phyloP scores from a whole-genome alignment of 2,329 filamentous ascomycete genomes.

The Zarea fungicola region DNA sequence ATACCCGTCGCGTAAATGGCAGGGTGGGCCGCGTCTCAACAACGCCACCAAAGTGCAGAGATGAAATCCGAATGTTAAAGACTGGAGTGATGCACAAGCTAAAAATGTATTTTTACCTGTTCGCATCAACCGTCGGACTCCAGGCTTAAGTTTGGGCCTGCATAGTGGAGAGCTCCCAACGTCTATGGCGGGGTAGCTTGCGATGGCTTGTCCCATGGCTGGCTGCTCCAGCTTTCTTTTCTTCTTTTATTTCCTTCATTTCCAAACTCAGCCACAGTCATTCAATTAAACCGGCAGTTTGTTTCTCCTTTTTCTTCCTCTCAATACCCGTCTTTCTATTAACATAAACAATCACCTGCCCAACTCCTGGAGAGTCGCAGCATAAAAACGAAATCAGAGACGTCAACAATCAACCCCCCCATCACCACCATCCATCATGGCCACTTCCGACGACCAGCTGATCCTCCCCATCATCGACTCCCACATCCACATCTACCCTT shows the following conservation, averaged over 20 bases:
- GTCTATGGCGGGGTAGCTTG: slow-evolving; percentile 11
- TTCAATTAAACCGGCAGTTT: not conserved
- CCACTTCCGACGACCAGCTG: slow-evolving; percentile 17
- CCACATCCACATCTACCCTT: slow-evolving; percentile 84
- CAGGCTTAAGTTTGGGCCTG: not conserved
- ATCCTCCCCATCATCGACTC: slow-evolving; percentile 70
- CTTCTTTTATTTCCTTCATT: not conserved
- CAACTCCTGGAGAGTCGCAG: not conserved
- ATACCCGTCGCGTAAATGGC: slow-evolving; percentile 1
- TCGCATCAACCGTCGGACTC: not conserved
- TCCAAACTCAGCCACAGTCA: not conserved
- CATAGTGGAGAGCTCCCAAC: slow-evolving; percentile 7
- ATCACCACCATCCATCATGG: not conserved
- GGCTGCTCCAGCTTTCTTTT: not conserved
- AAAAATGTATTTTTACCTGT: too few relatives aligned
- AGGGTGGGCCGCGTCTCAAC: too few relatives aligned
- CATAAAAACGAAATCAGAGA: too few relatives aligned
- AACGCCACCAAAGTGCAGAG: too few relatives aligned
- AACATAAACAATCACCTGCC: not conserved
- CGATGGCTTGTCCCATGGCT: too few relatives aligned
- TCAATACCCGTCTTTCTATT: not conserved
- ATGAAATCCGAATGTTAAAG: too few relatives aligned
- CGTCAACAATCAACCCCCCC: not conserved
- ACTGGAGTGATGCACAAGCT: too few relatives aligned
- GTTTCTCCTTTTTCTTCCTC: not conserved